These are phyloP conservation scores for Trichoderma reesei DNA, from an alignment of 495 filamentous ascomycete species.

Conservation along the genomic window DNA sequence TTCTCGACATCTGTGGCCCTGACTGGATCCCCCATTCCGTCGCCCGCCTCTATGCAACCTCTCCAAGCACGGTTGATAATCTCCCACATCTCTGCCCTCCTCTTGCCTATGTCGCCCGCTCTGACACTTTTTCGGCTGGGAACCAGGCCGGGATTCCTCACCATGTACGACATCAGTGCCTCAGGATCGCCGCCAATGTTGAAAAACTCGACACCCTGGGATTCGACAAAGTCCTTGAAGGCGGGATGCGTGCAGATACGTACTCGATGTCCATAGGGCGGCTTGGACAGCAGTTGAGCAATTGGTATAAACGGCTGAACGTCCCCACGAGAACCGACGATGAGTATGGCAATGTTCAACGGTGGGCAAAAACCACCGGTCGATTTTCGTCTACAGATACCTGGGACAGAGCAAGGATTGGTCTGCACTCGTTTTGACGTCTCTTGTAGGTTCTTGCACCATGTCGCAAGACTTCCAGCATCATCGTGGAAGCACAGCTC, in stretches of 20 bases:
- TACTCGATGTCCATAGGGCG: slow-evolving; percentile 51
- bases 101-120: slow-evolving; percentile 50
- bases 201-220: slow-evolving; percentile 60
- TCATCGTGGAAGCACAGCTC: background rate
- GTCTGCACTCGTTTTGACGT: background rate
- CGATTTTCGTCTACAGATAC: background rate
- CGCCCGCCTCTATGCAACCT: slow-evolving; percentile 50
- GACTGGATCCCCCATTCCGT: slow-evolving; percentile 11
- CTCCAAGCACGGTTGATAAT: slow-evolving; percentile 61
- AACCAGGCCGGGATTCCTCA: slow-evolving; percentile 65
- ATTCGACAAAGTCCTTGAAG: slow-evolving; percentile 52
- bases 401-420: background rate
- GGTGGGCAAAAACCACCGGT: background rate
- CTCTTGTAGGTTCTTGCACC: background rate
- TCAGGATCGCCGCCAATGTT: slow-evolving; percentile 59
- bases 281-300: slow-evolving; percentile 45
- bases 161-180: slow-evolving; percentile 68
- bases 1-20: slow-evolving; percentile 18
- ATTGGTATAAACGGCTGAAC: slow-evolving; percentile 59
- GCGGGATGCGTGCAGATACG: slow-evolving; percentile 57
- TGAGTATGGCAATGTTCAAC: slow-evolving; percentile 61
- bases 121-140: slow-evolving; percentile 51
- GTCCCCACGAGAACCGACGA: slow-evolving; percentile 59
- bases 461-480: background rate
- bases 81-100: slow-evolving; percentile 48